These are phyloP conservation scores for Pisolithus orientalis DNA, from an alignment of 768 basidiomycete genomes.

Conservation along the genomic window DNA sequence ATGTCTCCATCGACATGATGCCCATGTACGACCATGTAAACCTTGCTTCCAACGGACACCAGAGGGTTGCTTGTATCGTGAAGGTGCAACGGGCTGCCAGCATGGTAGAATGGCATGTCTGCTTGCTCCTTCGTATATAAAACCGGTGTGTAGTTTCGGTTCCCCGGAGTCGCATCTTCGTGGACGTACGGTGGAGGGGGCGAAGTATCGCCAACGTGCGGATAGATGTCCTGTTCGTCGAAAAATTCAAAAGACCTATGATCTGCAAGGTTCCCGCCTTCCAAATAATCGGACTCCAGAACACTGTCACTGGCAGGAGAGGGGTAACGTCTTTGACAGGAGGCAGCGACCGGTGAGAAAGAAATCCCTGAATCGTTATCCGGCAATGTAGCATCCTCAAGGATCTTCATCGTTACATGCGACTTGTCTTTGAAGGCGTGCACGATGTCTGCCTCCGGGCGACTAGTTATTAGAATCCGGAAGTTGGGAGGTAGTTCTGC, in stretches of 20 bases:
- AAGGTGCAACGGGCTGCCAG: neutral
- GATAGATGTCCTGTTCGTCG: neutral
- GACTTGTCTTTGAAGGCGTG: conserved; percentile 1
- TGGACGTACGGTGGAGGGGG: neutral
- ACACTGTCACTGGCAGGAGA: neutral
- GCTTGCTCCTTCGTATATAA: neutral
- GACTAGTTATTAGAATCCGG: conserved; percentile 22
- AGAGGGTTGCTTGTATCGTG: neutral
- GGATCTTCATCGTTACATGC: conserved; percentile 1
- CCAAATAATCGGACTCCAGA: neutral
- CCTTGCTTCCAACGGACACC: neutral
- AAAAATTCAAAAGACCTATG: neutral
- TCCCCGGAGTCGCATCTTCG: neutral
- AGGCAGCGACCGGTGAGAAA: neutral
- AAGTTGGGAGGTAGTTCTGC: conserved; percentile 16
- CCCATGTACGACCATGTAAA: too few species aligned
- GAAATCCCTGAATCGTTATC: conserved; percentile 1
- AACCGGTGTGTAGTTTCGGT: neutral
- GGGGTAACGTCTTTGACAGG: neutral
- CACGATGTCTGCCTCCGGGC: conserved; percentile 19
- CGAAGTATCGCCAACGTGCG: neutral
- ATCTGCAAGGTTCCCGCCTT: neutral
- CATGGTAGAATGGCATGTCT: neutral
- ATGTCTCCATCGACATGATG: neutral
- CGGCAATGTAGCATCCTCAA: neutral